Conservation (phyloP, 2,329 filamentous ascomycete genomes). For the Dactylellina haptotyla region DNA sequence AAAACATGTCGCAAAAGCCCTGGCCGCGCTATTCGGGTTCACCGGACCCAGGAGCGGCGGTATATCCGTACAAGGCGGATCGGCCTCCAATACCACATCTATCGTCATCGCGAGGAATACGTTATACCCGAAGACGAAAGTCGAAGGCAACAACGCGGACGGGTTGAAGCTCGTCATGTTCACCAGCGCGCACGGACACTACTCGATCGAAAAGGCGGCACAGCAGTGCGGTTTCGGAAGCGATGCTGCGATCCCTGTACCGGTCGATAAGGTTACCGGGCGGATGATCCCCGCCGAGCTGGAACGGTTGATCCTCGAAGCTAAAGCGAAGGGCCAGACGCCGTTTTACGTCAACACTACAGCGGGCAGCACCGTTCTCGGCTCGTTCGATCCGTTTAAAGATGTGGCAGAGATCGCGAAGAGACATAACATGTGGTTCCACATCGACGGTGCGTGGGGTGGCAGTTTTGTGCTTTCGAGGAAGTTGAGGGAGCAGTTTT, state of each 20-base stretch:
- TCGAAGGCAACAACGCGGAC: constrained; percentile 71
- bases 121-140: constrained; percentile 81
- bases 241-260: constrained; percentile 75
- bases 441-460: constrained; percentile 93
- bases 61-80: constrained; percentile 81
- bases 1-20: constrained; percentile 77
- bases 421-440: constrained; percentile 82
- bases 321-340: constrained; percentile 75
- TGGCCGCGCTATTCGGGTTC: constrained; percentile 83
- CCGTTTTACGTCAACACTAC: constrained; percentile 97
- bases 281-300: constrained; percentile 67
- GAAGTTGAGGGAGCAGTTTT: constrained; percentile 69
- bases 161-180: constrained; percentile 77
- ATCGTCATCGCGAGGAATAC: constrained; percentile 88
- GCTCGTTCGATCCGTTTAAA: constrained; percentile 83
- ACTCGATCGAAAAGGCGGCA: constrained; percentile 94
- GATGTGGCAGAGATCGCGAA: constrained; percentile 77
- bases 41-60: constrained; percentile 74
- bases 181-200: constrained; percentile 90
- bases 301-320: constrained; percentile 70
- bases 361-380: constrained; percentile 91
- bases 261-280: constrained; percentile 69
- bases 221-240: constrained; percentile 86
- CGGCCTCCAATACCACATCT: constrained; percentile 83
- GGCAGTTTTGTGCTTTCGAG: constrained; percentile 81